These are phyloP conservation scores for Trichoderma lentiforme DNA, from an alignment of 2,329 filamentous ascomycete genomes.

Conservation along the genomic window DNA sequence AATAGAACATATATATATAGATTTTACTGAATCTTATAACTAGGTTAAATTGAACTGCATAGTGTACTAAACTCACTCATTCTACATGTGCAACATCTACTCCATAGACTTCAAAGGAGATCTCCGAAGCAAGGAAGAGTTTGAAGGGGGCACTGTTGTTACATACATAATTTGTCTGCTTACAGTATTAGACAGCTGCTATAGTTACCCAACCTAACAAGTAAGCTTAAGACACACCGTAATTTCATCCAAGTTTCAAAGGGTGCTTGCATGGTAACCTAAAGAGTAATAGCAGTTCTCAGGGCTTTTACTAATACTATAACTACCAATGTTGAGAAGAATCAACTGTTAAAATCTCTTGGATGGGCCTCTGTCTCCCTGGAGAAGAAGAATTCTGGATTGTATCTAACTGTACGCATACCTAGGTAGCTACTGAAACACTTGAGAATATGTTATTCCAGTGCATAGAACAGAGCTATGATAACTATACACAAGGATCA, in stretches of 20 bases:
- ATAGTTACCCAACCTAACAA: neutral
- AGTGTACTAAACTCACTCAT: fast-evolving
- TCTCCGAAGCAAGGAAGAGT: neutral
- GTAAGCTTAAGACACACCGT: neutral
- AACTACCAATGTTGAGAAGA: too few relatives aligned
- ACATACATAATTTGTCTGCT: neutral
- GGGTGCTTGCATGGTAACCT: neutral
- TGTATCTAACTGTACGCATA: too few relatives aligned
- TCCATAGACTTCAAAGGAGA: neutral
- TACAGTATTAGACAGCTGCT: neutral
- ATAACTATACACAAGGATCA: neutral
- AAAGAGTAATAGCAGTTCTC: neutral
- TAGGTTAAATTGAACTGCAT: neutral
- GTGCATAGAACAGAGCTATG: neutral
- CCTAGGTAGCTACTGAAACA: neutral
- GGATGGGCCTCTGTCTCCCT: too few relatives aligned
- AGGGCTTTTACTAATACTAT: too few relatives aligned
- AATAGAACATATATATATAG: neutral
- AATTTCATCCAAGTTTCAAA: neutral
- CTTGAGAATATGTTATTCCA: neutral
- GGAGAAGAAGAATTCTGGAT: too few relatives aligned
- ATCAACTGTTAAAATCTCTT: neutral
- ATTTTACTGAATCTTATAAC: neutral
- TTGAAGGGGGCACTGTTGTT: neutral
- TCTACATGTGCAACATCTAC: neutral